These are phyloP conservation scores for Hebeloma cylindrosporum DNA, from an alignment of 768 basidiomycete genomes.

Conservation along the genomic window DNA sequence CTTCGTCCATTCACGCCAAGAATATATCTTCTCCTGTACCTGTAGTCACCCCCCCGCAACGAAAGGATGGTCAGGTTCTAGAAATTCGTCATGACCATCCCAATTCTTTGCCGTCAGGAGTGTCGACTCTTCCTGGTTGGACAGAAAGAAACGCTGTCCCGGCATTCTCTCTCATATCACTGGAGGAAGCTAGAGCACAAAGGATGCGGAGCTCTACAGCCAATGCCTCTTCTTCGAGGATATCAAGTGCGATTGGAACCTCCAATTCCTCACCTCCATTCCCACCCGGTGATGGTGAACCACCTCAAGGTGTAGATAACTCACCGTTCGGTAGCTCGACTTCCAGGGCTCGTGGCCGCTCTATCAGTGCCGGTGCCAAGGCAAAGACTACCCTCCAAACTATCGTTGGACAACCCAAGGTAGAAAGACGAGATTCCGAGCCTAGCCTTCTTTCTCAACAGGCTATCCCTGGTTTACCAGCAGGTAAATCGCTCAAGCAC, in stretches of 20 bases:
- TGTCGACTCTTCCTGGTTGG: slow-evolving; percentile 47
- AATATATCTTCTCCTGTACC: slow-evolving; percentile 59
- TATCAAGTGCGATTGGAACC: slow-evolving; percentile 23
- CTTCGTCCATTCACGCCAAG: slow-evolving; percentile 43
- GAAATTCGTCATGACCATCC: slow-evolving; percentile 28
- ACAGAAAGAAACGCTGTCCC: slow-evolving; percentile 46
- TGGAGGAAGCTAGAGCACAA: slow-evolving; percentile 79
- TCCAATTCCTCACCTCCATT: slow-evolving; percentile 31
- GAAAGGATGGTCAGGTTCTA: slow-evolving; percentile 21
- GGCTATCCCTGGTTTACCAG: slow-evolving; percentile 14
- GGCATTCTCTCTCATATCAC: slow-evolving; percentile 65
- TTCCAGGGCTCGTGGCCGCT: slow-evolving; percentile 47
- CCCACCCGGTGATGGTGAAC: slow-evolving; percentile 32
- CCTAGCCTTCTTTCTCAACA: slow-evolving; percentile 20
- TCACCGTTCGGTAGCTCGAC: slow-evolving; percentile 10
- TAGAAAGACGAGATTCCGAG: slow-evolving; percentile 47
- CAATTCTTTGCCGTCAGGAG: slow-evolving; percentile 23
- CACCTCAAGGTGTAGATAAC: slow-evolving; percentile 8
- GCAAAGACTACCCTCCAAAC: slow-evolving; percentile 48
- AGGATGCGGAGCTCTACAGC: slow-evolving; percentile 55
- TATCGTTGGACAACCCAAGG: slow-evolving; percentile 39
- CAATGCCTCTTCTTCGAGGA: slow-evolving; percentile 23
- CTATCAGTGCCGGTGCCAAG: slow-evolving; percentile 60
- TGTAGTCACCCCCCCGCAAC: slow-evolving; percentile 32
- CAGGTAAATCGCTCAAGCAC: slow-evolving; percentile 57